Evolutionary conservation across 2,329 filamentous ascomycete genomes (phyloP).

Genomic region (Fusarium protoensiforme): DNA sequence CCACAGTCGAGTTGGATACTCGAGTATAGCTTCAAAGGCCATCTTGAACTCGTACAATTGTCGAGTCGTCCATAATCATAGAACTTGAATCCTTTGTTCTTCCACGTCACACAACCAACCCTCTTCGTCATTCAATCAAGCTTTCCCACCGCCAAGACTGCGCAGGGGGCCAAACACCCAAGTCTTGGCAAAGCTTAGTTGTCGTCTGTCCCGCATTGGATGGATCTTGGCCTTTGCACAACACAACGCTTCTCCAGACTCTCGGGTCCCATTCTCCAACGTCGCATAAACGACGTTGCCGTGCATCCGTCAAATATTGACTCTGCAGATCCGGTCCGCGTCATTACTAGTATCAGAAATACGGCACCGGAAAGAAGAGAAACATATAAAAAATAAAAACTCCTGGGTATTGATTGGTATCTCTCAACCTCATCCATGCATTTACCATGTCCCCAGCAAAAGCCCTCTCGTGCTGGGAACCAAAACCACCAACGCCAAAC

Average conservation of each 20-base stretch:
- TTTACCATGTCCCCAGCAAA: conserved; percentile 13
- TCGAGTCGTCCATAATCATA: neutral
- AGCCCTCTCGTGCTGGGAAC: conserved; percentile 18
- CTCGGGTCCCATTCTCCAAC: conserved; percentile 19
- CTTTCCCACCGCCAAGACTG: conserved; percentile 41
- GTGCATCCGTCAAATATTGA: neutral
- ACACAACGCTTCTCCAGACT: conserved; percentile 29
- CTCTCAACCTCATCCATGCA: conserved; percentile 33
- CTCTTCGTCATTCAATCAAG: conserved; percentile 27
- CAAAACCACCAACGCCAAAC: conserved; percentile 30
- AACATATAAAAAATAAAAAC: conserved; percentile 16
- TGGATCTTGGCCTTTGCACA: conserved; percentile 33
- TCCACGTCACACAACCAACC: conserved; percentile 17
- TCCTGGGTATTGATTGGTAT: conserved; percentile 40
- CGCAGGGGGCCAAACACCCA: conserved; percentile 11
- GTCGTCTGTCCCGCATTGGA: conserved; percentile 20
- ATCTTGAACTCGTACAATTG: neutral
- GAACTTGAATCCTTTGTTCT: neutral
- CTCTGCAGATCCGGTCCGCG: neutral
- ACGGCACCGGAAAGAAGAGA: neutral
- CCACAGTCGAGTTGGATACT: neutral
- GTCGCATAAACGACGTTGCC: neutral
- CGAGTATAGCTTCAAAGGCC: neutral
- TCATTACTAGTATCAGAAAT: neutral
- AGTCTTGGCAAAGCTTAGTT: conserved; percentile 49